Conservation (phyloP, 352 stramenopile genomes). For the Globisporangium splendens region DNA sequence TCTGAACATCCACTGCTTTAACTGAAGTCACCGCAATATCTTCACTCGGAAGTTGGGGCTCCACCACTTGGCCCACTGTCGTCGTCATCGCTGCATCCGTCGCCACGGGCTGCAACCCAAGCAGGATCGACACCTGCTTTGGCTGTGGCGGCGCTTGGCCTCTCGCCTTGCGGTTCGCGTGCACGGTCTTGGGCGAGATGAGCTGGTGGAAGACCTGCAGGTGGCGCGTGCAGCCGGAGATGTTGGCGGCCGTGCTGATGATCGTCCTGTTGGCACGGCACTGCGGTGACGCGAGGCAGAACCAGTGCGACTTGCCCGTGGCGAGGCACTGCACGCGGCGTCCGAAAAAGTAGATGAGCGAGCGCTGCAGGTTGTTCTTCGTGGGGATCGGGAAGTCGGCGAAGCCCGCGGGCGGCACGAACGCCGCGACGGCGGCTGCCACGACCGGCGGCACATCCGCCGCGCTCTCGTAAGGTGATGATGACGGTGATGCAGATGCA, state of each 20-base stretch:
- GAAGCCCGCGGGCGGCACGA: slow-evolving; percentile 16
- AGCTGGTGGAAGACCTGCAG: slow-evolving; percentile 23
- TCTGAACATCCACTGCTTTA: too few species aligned
- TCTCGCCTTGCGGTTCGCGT: slow-evolving; percentile 10
- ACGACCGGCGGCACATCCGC: slow-evolving; percentile 12
- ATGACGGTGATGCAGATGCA: neutral
- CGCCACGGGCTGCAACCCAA: neutral
- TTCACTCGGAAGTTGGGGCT: too few species aligned
- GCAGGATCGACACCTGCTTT: neutral
- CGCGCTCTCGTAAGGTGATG: slow-evolving; percentile 1
- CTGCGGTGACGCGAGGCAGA: slow-evolving; percentile 20
- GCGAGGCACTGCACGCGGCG: slow-evolving; percentile 13
- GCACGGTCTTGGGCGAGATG: slow-evolving; percentile 20
- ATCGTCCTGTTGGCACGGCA: slow-evolving; percentile 19
- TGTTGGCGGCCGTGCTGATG: slow-evolving; percentile 24
- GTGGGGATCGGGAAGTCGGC: slow-evolving; percentile 16
- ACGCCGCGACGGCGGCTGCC: slow-evolving; percentile 9
- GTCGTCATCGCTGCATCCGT: neutral
- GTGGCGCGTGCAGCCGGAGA: slow-evolving; percentile 22
- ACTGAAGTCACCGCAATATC: too few species aligned
- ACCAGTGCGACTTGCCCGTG: slow-evolving; percentile 19
- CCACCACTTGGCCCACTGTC: too few species aligned
- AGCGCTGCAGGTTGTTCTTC: slow-evolving; percentile 25
- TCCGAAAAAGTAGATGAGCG: slow-evolving; percentile 24
- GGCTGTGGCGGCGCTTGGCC: slow-evolving; percentile 2